phyloP scores from a whole-genome alignment of 2,329 filamentous ascomycete genomes.

The Pseudogymnoascus sp. region DNA sequence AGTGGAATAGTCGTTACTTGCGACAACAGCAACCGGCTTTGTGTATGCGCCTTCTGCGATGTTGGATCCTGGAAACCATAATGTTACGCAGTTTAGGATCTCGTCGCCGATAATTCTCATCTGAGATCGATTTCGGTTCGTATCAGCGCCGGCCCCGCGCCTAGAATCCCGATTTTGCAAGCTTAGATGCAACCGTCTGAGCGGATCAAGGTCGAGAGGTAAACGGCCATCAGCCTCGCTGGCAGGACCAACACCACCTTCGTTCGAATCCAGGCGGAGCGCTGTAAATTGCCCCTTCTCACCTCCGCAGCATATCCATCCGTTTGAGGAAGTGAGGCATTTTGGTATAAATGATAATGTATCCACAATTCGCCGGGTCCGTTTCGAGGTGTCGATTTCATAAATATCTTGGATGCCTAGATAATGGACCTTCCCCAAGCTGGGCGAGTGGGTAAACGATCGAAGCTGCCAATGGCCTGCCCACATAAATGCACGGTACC shows the following conservation, averaged over 20 bases:
- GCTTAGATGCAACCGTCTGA: constrained; percentile 17
- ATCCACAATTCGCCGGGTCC: constrained; percentile 66
- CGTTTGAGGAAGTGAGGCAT: constrained; percentile 78
- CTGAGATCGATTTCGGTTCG: constrained; percentile 24
- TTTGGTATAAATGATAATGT: constrained; percentile 66
- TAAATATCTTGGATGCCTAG: constrained; percentile 68
- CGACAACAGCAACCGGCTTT: constrained; percentile 59
- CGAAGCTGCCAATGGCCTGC: constrained; percentile 80
- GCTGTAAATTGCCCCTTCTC: constrained; percentile 72
- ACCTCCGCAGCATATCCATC: constrained; percentile 87
- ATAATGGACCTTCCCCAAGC: constrained; percentile 74
- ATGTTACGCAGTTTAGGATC: constrained; percentile 59
- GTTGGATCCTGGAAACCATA: constrained; percentile 45
- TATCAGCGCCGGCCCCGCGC: neutral
- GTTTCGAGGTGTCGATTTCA: constrained; percentile 59
- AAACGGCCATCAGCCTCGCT: constrained; percentile 35
- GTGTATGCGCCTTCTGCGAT: constrained; percentile 36
- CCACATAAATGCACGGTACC: constrained; percentile 60
- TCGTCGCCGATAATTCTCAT: constrained; percentile 50
- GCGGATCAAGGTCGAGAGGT: constrained; percentile 41
- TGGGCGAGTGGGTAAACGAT: constrained; percentile 77
- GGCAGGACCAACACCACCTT: constrained; percentile 30
- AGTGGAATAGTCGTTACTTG: constrained; percentile 89
- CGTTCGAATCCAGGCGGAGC: constrained; percentile 13
- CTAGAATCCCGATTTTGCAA: neutral